A percentile compares a stretch with the other conserved stretches of the same genome.
Evolutionary conservation across 768 basidiomycete genomes (phyloP).

Genomic region (Agaricus subrufescens): DNA sequence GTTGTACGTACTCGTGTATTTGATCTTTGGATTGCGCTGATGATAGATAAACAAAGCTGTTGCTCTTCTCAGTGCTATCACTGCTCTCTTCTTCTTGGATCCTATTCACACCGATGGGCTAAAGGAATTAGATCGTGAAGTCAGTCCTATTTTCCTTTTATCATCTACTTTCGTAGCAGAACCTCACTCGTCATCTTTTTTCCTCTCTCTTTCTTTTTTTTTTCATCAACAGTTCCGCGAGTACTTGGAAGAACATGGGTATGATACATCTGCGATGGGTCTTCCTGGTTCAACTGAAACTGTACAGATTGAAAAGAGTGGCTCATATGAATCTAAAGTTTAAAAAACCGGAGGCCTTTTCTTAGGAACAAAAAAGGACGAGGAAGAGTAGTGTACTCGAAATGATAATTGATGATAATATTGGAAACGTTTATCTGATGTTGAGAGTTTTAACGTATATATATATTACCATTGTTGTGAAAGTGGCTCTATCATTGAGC

Average conservation of each 20-base stretch:
- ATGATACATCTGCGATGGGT: slow-evolving; percentile 16
- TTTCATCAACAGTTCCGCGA: slow-evolving; percentile 12
- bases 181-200: neutral
- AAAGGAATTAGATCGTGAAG: slow-evolving; percentile 65
- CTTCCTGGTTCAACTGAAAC: neutral
- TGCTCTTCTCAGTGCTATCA: slow-evolving; percentile 70
- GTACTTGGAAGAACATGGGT: slow-evolving; percentile 15
- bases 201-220: neutral
- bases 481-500: no score
- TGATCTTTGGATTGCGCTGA: neutral
- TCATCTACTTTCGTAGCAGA: no score
- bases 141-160: slow-evolving; percentile 23
- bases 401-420: no score
- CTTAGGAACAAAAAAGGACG: no score
- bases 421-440: no score
- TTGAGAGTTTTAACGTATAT: no score
- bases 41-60: slow-evolving; percentile 35
- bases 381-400: no score
- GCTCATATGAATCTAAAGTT: no score
- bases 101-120: slow-evolving; percentile 77
- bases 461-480: no score
- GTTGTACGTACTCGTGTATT: slow-evolving; percentile 35
- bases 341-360: no score
- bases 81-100: slow-evolving; percentile 67
- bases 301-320: no score